Conservation (phyloP, 768 basidiomycete genomes). For the Mycena epipterygia region DNA sequence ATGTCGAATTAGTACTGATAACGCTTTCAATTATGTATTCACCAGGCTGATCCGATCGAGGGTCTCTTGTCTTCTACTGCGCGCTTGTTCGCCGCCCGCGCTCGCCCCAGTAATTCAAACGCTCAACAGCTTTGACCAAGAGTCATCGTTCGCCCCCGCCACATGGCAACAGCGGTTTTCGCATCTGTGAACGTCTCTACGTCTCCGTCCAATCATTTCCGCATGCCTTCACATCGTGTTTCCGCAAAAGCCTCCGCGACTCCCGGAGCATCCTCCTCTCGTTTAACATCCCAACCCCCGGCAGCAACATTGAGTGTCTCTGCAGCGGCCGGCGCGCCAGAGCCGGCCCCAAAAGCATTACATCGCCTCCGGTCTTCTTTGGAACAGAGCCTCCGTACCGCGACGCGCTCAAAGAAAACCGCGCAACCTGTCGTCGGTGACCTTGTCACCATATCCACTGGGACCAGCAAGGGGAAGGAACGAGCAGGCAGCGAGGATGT, state of each 20-base stretch:
- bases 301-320: conserved; percentile 49
- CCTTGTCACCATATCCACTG: conserved; percentile 57
- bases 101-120: background rate
- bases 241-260: conserved; percentile 21
- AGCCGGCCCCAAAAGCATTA: conserved; percentile 66
- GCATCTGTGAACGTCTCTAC: conserved; percentile 38
- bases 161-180: conserved; percentile 35
- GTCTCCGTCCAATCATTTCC: conserved; percentile 41
- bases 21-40: background rate
- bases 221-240: conserved; percentile 28
- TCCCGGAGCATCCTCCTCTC: conserved; percentile 55
- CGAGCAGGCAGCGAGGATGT: conserved; percentile 56
- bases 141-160: background rate
- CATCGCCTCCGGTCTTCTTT: conserved; percentile 76
- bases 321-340: conserved; percentile 47
- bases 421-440: conserved; percentile 54
- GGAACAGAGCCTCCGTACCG: conserved; percentile 75
- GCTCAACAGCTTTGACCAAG: background rate
- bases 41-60: conserved; percentile 27
- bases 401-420: conserved; percentile 69
- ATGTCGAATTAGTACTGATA: conserved; percentile 7
- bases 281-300: conserved; percentile 50
- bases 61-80: conserved; percentile 26
- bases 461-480: conserved; percentile 58
- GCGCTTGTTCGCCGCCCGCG: conserved; percentile 1